These are phyloP conservation scores for Lactarius hatsudake DNA, from an alignment of 768 basidiomycete species.

Conservation along the genomic window DNA sequence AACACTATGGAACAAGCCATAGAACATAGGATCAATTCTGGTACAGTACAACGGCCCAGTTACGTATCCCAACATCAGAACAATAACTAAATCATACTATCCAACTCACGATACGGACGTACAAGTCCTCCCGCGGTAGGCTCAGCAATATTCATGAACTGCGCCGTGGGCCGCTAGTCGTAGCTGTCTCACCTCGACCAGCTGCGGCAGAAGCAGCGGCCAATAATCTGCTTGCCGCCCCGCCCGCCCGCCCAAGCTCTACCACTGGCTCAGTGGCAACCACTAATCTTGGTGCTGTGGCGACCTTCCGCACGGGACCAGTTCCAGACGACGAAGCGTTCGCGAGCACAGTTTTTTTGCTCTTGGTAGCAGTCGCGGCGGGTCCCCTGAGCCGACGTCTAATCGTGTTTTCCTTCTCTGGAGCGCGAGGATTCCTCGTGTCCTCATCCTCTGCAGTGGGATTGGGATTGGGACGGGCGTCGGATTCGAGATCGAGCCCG, in stretches of 20 bases:
- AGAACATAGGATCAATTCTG: not conserved
- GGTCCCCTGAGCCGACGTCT: constrained; percentile 23
- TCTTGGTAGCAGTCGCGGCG: constrained; percentile 3
- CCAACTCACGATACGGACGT: constrained; percentile 42
- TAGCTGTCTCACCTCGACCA: constrained; percentile 30
- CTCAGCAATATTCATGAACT: constrained; percentile 68
- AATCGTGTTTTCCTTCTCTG: constrained; percentile 29
- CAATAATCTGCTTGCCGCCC: constrained; percentile 20
- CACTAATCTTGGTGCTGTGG: not conserved
- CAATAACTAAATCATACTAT: not conserved
- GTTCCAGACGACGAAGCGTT: not conserved
- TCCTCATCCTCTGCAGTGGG: not conserved
- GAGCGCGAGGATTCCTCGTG: constrained; percentile 13
- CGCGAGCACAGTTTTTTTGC: not conserved
- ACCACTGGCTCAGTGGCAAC: not conserved
- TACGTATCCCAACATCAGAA: not conserved
- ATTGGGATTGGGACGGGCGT: constrained; percentile 14
- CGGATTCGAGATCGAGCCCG: constrained; percentile 18
- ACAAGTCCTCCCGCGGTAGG: constrained; percentile 50
- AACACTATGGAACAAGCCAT: no score
- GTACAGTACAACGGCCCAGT: not conserved
- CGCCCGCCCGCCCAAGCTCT: constrained; percentile 18
- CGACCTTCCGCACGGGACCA: constrained; percentile 27
- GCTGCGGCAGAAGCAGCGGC: constrained; percentile 16
- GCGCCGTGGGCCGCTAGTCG: constrained; percentile 57